Evolutionary conservation across 352 stramenopile species (phyloP), one percentile per base, ranked within the genome.

Genomic region (Phytophthora idaei): DNA sequence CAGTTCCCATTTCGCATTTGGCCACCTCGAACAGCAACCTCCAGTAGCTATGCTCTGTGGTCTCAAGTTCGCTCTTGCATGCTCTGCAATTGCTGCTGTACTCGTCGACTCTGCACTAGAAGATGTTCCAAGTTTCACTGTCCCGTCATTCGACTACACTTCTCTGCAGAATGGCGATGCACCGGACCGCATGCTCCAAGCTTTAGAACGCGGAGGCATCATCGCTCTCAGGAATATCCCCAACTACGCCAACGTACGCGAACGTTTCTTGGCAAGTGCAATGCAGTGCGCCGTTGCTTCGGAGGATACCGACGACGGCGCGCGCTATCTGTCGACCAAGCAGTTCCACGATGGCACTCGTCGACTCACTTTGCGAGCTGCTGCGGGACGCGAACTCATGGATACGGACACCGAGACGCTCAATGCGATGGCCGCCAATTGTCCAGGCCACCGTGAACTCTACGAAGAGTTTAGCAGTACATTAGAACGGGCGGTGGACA

Each of bases 161-260:
- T 58, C 60, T 8, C 37, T 83, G 4, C 39, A 52, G 0, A 37
- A 61, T 25, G 63, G 27, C 9, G 53, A 67, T 17, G 45, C 47
- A 7, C 67, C 76, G 15, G 36, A 34, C 11, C 62, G 62, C 4
- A 60, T 83, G 58, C 70, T 87, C 27, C n/a, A 59, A 0, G 77
- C 77, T 28, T 64, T 90, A 17, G 41, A 78, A 47, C 47, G 36
- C 11, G 72, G 67, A 27, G 78, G 81, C 29, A 83, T 90, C 68
- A 61, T 90, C 32, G 70, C 74, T 6, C 62, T 90, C 21, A 69
- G 63, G 28, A 83, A 85, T 48, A 77, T 90, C 28, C 78, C 77
- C 2, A 71, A 77, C 59, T 90, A 80, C 55, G 54, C 37, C n/a
- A 69, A 67, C 34, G 52, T 71, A 12, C 78, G 78, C 12, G 63